Base-by-base conservation (phyloP, 192 early-diverging fungal genomes). In the Phlyctochytrium bullatum region DNA sequence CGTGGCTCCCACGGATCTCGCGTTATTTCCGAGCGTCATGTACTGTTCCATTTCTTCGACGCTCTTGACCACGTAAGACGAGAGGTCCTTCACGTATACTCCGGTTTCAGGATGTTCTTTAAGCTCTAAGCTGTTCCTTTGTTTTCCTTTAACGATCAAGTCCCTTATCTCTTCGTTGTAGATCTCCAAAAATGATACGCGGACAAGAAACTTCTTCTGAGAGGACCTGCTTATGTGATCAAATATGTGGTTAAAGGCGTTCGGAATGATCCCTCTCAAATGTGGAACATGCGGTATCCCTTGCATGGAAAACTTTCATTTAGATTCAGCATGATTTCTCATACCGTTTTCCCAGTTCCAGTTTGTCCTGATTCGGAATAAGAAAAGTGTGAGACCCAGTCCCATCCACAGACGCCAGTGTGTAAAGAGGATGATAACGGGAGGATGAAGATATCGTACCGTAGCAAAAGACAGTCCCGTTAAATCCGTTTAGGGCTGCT, bases 71-170 rank as follows among this genome's bases (percentile, higher is more conserved):
- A 87, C 77, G 36, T 76, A 73, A 0, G 79, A 66, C 1, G 73
- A 63, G 24, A 88, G 68, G 60, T 88, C 86, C 61, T 85, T 85
- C 53, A 88, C 86, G 70, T 85, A 88, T 3, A 88, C 81, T n/a
- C 86, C 86, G 25, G 76, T 83, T n/a, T 88, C 86, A 3, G 86
- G 84, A 54, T 86, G 74, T 58, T 88, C 86, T 54, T 88, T 88
- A 10, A 88, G 62, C 47, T 88, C 86, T 20, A 88, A 67, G 4
- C 72, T 70, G 28, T 17, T 36, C 58, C 70, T 64, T 36, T 74
- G 67, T 31, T 32, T 61, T 33, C 54, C 52, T 50, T 80, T 82
- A 3, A 78, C 65, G 29, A 84, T 63, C 65, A 84, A 61, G 67
- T 84, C 82, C 24, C 76, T 67, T 52, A 84, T 78, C 61, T 84